Evolutionary conservation across 768 basidiomycete genomes (phyloP), one percentile per base, ranked within the genome.

Genomic region (Mycena rosella): DNA sequence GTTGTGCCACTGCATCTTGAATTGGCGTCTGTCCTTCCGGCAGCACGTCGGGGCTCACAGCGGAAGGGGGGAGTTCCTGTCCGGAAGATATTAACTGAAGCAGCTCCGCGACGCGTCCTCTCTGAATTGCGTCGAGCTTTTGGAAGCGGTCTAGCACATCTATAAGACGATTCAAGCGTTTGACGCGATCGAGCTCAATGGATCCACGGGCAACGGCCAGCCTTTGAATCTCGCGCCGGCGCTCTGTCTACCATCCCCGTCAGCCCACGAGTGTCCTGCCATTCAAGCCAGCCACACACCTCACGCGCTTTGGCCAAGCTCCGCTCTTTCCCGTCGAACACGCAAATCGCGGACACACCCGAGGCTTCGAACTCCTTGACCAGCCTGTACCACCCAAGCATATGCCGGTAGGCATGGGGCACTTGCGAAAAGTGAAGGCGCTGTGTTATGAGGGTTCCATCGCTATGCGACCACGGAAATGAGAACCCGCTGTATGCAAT

Each of bases 361-460:
- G 82, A 77, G 18, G 88, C 86, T 55, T 82, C 81, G 34, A 95
- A 79, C 69, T 95, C 93, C 49, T 82, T 80, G 8, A 88, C 80
- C 36, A 95, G 83, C 38, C 86, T 84, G 73, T 92, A 91, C 94
- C 94, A 96, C 22, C 92, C 90, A 5, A 93, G 78, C 24, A 95
- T 83, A 77, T 96, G 94, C 32, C 90, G 86, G 71, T 89, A 83
- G 0, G 79, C 81, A 74, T 93, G 89, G 2, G 89, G 88, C 57
- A 84, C 78, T 17, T 85, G 89, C 0, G 89, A 85, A 77, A 90
- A 96, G 74, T 95, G 92, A 49, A 95, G 84, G 26, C 94, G 87
- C 74, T 94, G 93, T 0, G 94, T 96, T 74, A 96, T 85, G 63
- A 96, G 89, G 9, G 94, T 96, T 51, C 90, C 94, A 84, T 96